Percentiles rank a stretch among this genome's conserved stretches.
These are phyloP conservation scores for Lasiosphaeria ovina DNA, from an alignment of 495 filamentous ascomycete genomes.

Conservation along the genomic window DNA sequence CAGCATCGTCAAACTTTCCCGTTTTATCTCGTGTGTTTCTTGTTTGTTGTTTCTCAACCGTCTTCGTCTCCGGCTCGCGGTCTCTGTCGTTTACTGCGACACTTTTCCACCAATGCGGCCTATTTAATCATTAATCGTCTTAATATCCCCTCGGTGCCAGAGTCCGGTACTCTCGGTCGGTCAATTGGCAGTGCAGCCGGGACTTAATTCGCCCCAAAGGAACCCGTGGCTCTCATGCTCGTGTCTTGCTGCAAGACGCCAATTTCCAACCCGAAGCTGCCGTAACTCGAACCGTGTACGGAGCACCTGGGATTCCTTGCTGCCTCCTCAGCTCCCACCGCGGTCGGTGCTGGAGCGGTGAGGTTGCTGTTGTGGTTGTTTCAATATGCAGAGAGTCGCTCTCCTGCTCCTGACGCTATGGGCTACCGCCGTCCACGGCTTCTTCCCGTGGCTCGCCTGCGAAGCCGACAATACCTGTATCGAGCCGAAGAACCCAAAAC, in stretches of 20 bases:
- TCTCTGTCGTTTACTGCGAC: conserved; percentile 9
- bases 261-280: background rate
- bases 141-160: conserved; percentile 31
- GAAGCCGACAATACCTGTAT: conserved; percentile 8
- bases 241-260: conserved; percentile 14
- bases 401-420: conserved; percentile 42
- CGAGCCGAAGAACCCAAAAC: background rate
- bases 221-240: conserved; percentile 10
- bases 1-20: background rate
- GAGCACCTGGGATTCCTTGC: background rate
- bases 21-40: background rate
- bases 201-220: conserved; percentile 3
- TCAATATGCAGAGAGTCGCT: conserved; percentile 40
- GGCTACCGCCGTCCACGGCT: conserved; percentile 36
- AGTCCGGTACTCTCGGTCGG: conserved; percentile 37
- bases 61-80: background rate
- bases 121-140: conserved; percentile 38
- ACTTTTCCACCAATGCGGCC: conserved; percentile 30
- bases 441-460: conserved; percentile 35
- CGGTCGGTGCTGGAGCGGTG: conserved; percentile 28
- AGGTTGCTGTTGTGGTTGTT: conserved; percentile 17
- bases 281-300: background rate
- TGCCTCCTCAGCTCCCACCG: conserved; percentile 10
- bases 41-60: background rate
- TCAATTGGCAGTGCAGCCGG: conserved; percentile 12